Evolutionary conservation across 768 basidiomycete species (phyloP), one percentile per base, ranked within the genome.

Genomic region (Tricholoma matsutake): DNA sequence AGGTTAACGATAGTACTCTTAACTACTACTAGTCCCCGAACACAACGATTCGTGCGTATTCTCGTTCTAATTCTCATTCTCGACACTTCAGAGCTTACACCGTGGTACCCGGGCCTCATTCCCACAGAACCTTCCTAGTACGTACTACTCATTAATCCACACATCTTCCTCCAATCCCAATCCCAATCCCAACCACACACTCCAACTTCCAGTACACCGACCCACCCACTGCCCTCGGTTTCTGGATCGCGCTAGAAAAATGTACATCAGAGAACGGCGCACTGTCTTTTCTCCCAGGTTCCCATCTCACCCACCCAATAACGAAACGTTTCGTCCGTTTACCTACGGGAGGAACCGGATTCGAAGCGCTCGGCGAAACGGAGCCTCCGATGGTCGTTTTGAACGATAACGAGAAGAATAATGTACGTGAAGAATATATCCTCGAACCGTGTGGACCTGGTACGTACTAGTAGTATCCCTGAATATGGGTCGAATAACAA

Each of bases 171-270:
- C n/a, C n/a, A n/a, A n/a, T n/a, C 32, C 22, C 28, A 32, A 35
- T 43, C 31, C 41, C 20, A 13, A 56, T 41, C 51, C 39, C 32
- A 25, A 25, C 22, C 20, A 28, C 28, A 41, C 29, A 41, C 18
- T 25, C 9, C 20, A 32, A 13, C 8, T 32, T 39, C 45, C 71
- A 98, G 86, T 98, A 96, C 75, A 97, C 96, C 8, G 80, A 91
- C 41, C 97, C 97, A 10, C 92, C 92, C 0, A 87, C 86, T 8
- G 97, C 97, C 0, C 83, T 98, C 20, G 97, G 97, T 2, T 93
- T 96, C 71, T 99, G 97, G 97, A 91, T 98, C 60, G 92, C 96
- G 0, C 78, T 99, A 37, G 96, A 98, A 72, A 81, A 84, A 61
- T 97, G 95, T 72, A 95, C 94, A 5, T 69, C 82, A 2, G 75